A percentile compares a stretch with the other conserved stretches of the same genome.
Evolutionary conservation across 208 protist species (phyloP).

Genomic region (Trypanosoma theileri): DNA sequence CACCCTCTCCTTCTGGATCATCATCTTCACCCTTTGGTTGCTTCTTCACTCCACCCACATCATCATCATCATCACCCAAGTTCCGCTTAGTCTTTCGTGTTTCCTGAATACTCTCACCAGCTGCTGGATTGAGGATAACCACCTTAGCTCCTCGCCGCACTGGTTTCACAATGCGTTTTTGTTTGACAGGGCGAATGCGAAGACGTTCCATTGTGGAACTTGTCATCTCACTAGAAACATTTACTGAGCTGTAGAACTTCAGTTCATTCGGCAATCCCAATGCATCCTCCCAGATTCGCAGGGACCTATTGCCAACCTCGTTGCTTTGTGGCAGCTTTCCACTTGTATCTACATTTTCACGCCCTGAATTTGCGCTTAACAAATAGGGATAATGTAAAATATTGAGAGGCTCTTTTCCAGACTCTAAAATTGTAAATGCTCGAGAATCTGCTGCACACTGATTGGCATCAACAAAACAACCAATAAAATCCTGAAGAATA

Average conservation of each 20-base stretch:
- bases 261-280: conserved; percentile 47
- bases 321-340: background rate
- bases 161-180: conserved; percentile 49
- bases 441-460: conserved; percentile 14
- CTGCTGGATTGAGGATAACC: conserved; percentile 30
- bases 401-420: conserved; percentile 57
- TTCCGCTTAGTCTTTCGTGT: conserved; percentile 7
- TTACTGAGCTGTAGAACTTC: conserved; percentile 26
- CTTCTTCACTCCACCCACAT: background rate
- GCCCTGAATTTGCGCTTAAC: conserved; percentile 22
- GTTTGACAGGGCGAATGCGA: conserved; percentile 42
- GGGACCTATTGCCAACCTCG: conserved; percentile 6
- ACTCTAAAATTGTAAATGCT: conserved; percentile 19
- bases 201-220: conserved; percentile 32
- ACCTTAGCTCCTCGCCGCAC: conserved; percentile 73
- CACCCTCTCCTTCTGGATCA: conserved; percentile 31
- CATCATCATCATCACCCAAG: conserved; percentile 24
- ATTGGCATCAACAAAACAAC: conserved; percentile 49
- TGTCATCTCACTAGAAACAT: conserved; percentile 15
- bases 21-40: conserved; percentile 17
- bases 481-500: conserved; percentile 48
- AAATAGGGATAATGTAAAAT: conserved; percentile 73
- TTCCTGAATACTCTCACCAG: conserved; percentile 8
- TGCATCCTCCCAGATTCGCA: conserved; percentile 21
- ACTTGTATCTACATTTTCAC: background rate